Conservation (phyloP, 768 basidiomycete genomes). For the Imleria badia region DNA sequence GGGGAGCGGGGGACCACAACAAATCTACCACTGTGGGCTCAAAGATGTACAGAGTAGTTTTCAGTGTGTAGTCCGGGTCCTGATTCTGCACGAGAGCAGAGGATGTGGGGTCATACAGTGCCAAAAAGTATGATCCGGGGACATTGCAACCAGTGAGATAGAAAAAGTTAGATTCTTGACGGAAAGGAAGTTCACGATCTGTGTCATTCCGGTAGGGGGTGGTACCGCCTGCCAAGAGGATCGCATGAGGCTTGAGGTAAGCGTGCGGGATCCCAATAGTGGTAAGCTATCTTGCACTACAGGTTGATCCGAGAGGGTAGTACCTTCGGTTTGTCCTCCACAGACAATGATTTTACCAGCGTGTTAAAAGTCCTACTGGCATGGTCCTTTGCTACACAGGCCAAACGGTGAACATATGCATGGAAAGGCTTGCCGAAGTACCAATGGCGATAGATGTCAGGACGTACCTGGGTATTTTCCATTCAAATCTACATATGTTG, state of each 20-base stretch:
- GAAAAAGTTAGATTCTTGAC: constrained; percentile 83
- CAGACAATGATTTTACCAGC: constrained; percentile 50
- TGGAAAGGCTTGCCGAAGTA: neutral
- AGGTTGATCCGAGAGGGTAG: neutral
- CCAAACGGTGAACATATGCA: neutral
- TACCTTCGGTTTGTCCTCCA: constrained; percentile 53
- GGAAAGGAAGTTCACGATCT: constrained; percentile 75
- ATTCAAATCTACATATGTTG: constrained; percentile 1
- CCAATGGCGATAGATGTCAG: neutral
- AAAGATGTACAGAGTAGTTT: constrained; percentile 74
- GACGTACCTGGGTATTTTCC: constrained; percentile 26
- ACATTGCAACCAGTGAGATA: constrained; percentile 82
- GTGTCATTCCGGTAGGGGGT: constrained; percentile 77
- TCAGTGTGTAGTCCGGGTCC: constrained; percentile 37
- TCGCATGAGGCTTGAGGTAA: constrained; percentile 57
- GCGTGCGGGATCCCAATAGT: neutral
- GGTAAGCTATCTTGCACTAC: neutral
- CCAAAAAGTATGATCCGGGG: constrained; percentile 66
- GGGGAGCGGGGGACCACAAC: constrained; percentile 89
- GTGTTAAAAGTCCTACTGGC: constrained; percentile 52
- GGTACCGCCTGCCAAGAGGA: constrained; percentile 64
- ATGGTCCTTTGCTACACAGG: constrained; percentile 49
- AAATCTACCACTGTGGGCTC: constrained; percentile 68
- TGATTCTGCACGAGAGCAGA: constrained; percentile 28
- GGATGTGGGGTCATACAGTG: constrained; percentile 48